Base-by-base conservation (phyloP, 352 stramenopile genomes). In the Globisporangium splendens region DNA sequence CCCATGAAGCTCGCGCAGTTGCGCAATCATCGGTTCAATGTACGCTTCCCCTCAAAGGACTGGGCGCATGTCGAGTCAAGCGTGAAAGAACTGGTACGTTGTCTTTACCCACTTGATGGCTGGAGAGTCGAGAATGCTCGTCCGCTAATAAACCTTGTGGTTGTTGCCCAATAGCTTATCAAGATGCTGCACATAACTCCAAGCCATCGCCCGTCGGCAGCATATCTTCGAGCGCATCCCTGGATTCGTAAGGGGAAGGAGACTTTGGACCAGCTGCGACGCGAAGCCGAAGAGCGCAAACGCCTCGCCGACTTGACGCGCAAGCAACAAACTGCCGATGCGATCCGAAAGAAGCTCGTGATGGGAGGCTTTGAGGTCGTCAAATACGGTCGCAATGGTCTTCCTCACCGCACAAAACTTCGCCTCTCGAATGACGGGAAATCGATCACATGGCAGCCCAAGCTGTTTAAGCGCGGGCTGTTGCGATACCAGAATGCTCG, bases 1-100 rank as follows among this genome's bases (percentile, higher is more conserved):
- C 86, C 85, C 0, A 92, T 95, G 85, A 95, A 93, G 61, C 79
- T 95, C 31, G 77, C 83, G 3, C 84, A 95, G 60, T 59, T 95
- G 21, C 85, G 85, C 15, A 89, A 74, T 8, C 85, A 95, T 57
- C 75, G 77, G 0, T 95, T 95, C 68, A 82, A 93, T 50, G 83
- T 93, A 33, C 76, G 79, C 14, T 95, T 90, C 51, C 85, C 83
- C 14, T 86, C 81, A 6, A 93, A 93, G 35, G 85, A 95, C 50
- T 95, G 85, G 85, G 59, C 66, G 47, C 56, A 72, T 14, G 71
- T 95, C 28, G 70, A 85, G 7, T 48, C 75, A 4, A 65, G 75
- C 17, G 75, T 93, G 38, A 93, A 92, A 62, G 78, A 86, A 2
- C 70, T 95, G 44, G 70, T 76, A 67, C 38, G 54, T 54, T 14